Conservation (phyloP, 306 rosid genomes). For the Vigna hirtella region DNA sequence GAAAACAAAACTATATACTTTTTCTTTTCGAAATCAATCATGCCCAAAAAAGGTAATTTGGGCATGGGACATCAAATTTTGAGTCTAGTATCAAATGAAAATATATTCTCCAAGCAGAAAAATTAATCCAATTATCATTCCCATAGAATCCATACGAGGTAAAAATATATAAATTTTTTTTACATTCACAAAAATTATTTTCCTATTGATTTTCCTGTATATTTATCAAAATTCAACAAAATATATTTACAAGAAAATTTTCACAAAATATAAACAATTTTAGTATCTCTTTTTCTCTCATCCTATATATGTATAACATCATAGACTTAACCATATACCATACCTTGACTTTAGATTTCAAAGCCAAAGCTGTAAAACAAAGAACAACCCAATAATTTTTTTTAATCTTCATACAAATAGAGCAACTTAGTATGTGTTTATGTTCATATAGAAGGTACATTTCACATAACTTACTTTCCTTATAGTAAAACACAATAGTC, state of each 20-base stretch:
- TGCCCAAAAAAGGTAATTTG: neutral
- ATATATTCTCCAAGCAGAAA: neutral
- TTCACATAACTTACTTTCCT: too few relatives aligned
- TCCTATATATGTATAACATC: neutral
- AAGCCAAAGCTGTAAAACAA: neutral
- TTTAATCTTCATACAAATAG: neutral
- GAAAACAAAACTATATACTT: neutral
- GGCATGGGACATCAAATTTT: neutral
- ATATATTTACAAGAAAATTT: too few relatives aligned
- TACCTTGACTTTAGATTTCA: neutral
- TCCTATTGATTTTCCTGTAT: too few relatives aligned
- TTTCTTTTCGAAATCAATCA: neutral
- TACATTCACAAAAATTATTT: too few relatives aligned
- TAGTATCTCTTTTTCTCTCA: neutral
- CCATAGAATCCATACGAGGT: too few relatives aligned
- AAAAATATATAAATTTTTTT: too few relatives aligned
- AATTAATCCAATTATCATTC: neutral
- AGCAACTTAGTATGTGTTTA: too few relatives aligned
- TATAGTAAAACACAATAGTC: too few relatives aligned
- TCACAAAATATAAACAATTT: too few relatives aligned
- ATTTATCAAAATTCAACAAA: too few relatives aligned
- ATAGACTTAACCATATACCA: neutral
- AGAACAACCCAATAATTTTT: neutral
- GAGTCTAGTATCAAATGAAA: neutral
- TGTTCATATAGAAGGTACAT: too few relatives aligned